A percentile compares a stretch with the other conserved stretches of the same genome.
Conservation (phyloP, 1,284 basidiomycete genomes). For the Cystobasidium sp. region DNA sequence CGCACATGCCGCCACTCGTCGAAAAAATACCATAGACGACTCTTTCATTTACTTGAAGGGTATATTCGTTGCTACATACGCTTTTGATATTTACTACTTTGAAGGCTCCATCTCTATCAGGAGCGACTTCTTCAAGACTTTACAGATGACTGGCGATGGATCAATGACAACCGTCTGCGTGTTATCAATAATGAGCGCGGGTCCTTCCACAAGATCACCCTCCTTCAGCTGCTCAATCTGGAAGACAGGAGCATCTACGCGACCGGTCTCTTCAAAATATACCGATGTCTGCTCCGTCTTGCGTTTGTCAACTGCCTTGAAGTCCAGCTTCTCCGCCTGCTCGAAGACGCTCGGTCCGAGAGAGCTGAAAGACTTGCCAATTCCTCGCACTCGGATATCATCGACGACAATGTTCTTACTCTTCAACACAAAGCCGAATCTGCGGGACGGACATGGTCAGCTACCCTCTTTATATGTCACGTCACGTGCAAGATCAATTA, state of each 20-base stretch:
- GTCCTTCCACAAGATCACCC: conserved; percentile 75
- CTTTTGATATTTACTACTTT: background rate
- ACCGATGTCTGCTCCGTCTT: conserved; percentile 58
- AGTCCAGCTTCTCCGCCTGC: conserved; percentile 59
- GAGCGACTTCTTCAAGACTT: conserved; percentile 35
- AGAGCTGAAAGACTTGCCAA: conserved; percentile 85
- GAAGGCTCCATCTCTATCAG: conserved; percentile 38
- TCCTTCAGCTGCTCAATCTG: conserved; percentile 68
- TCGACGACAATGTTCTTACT: conserved; percentile 78
- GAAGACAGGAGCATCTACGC: conserved; percentile 80
- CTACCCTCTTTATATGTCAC: conserved; percentile 70
- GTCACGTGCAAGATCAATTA: conserved; percentile 29
- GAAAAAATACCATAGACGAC: no score
- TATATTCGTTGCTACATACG: no score
- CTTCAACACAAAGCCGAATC: conserved; percentile 85
- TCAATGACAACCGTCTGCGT: conserved; percentile 88
- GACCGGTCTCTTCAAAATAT: conserved; percentile 76
- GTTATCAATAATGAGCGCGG: conserved; percentile 87
- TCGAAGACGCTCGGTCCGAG: conserved; percentile 78
- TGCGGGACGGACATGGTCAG: conserved; percentile 55
- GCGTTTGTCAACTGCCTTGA: conserved; percentile 28
- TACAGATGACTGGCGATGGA: conserved; percentile 53
- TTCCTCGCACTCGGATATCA: conserved; percentile 79
- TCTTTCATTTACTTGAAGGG: no score
- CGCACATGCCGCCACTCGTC: no score